Evolutionary conservation across 345 rosid species (phyloP).

Genomic region (Rhizophora apiculata): DNA sequence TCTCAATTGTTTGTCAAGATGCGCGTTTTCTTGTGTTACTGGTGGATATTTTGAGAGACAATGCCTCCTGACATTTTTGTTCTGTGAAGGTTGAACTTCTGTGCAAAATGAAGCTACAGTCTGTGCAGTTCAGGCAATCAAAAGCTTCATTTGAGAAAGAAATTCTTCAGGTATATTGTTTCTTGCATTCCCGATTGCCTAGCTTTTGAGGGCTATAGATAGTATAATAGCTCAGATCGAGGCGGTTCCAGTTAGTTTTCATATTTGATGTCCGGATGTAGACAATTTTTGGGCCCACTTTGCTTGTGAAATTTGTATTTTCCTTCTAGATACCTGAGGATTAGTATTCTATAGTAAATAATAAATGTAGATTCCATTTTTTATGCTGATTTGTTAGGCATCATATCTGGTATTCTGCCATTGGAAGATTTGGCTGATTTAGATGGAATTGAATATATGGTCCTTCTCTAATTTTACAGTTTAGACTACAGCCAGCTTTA

Average conservation of each 20-base stretch:
- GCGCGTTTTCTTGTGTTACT: neutral
- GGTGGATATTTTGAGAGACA: neutral
- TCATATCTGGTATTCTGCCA: too few species aligned
- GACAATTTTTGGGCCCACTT: neutral
- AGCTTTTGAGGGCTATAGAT: neutral
- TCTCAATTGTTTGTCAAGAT: too few species aligned
- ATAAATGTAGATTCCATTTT: too few species aligned
- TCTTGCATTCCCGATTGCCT: neutral
- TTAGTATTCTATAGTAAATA: too few species aligned
- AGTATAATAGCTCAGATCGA: neutral
- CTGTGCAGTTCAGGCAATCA: slow-evolving; percentile 29
- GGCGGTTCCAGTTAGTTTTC: neutral
- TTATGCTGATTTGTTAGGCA: too few species aligned
- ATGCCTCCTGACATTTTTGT: neutral
- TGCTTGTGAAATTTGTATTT: neutral
- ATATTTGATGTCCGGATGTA: neutral
- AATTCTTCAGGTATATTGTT: slow-evolving; percentile 25
- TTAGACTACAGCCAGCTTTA: too few species aligned
- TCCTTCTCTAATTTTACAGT: too few species aligned
- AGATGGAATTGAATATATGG: too few species aligned
- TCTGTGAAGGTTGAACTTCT: slow-evolving; percentile 23
- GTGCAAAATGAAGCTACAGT: slow-evolving; percentile 31
- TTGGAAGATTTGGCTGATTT: too few species aligned
- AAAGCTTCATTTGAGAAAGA: slow-evolving; percentile 32
- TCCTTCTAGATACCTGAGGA: too few species aligned